Conservation (phyloP, 2,329 filamentous ascomycete genomes). For the Hypoxylon rubiginosum region DNA sequence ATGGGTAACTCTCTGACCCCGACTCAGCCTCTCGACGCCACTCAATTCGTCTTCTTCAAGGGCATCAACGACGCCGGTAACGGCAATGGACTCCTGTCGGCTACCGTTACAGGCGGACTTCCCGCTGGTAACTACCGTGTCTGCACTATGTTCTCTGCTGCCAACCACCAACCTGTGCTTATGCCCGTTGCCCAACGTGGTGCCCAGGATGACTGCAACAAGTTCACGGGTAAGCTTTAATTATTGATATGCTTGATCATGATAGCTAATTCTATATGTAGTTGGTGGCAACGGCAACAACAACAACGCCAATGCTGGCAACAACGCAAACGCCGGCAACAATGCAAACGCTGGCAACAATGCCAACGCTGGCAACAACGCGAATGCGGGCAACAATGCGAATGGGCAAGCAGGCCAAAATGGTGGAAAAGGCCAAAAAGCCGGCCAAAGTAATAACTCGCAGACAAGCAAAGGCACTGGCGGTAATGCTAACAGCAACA, state of each 20-base stretch:
- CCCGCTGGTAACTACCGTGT: conserved; percentile 74
- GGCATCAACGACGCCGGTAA: conserved; percentile 74
- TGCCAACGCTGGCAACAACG: conserved; percentile 31
- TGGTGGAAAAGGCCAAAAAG: conserved; percentile 31
- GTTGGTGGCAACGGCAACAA: conserved; percentile 36
- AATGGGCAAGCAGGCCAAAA: conserved; percentile 29
- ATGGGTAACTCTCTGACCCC: conserved; percentile 66
- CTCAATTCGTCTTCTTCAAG: conserved; percentile 73
- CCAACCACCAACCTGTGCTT: conserved; percentile 75
- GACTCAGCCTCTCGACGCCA: conserved; percentile 64
- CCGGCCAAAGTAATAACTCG: conserved; percentile 42
- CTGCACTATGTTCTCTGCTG: conserved; percentile 73
- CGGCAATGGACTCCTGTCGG: conserved; percentile 65
- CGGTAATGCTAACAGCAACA: conserved; percentile 37
- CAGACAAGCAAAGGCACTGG: conserved; percentile 28
- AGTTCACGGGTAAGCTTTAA: conserved; percentile 63
- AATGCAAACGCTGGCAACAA: conserved; percentile 22
- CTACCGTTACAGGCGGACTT: conserved; percentile 69
- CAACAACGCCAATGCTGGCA: no score
- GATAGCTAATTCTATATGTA: conserved; percentile 22
- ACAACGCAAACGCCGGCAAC: no score
- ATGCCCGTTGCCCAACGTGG: conserved; percentile 78
- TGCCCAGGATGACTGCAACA: conserved; percentile 74
- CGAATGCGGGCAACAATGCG: conserved; percentile 31
- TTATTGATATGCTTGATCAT: conserved; percentile 34